phyloP scores from a whole-genome alignment of 2,329 filamentous ascomycete genomes.

The Chaetomiaceae sp. region DNA sequence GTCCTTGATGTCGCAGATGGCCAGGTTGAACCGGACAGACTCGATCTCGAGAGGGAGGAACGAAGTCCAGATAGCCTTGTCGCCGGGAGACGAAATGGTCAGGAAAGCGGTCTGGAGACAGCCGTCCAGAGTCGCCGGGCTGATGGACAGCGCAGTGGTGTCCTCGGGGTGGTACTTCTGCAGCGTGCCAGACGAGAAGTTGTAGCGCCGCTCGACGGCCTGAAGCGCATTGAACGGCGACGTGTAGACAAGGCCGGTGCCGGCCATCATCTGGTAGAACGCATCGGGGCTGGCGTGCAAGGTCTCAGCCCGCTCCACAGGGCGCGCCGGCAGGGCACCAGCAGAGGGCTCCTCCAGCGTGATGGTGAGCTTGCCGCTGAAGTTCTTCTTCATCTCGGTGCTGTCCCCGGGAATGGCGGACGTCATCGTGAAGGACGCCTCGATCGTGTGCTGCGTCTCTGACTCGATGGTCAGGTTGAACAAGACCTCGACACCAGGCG shows the following conservation, averaged over 20 bases:
- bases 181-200: conserved; percentile 34
- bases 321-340: conserved; percentile 29
- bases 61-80: conserved; percentile 39
- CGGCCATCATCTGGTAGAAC: conserved; percentile 41
- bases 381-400: conserved; percentile 35
- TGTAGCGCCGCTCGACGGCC: conserved; percentile 33
- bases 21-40: conserved; percentile 36
- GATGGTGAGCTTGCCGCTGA: conserved; percentile 31
- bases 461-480: conserved; percentile 33
- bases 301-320: conserved; percentile 29
- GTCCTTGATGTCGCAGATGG: conserved; percentile 22
- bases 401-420: conserved; percentile 33
- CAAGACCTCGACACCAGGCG: conserved; percentile 34
- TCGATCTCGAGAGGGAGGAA: conserved; percentile 38
- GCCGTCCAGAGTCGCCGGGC: conserved; percentile 39
- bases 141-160: conserved; percentile 34
- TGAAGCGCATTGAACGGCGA: conserved; percentile 37
- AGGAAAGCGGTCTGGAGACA: conserved; percentile 41
- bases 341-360: conserved; percentile 29
- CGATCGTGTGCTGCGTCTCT: conserved; percentile 22
- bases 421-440: conserved; percentile 33
- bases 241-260: conserved; percentile 36
- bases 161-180: conserved; percentile 33
- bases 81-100: conserved; percentile 38
- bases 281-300: conserved; percentile 29